Percentiles rank a stretch among this genome's conserved stretches.
Conservation (phyloP, 164 flowering plant genomes). For the Piper betle region DNA sequence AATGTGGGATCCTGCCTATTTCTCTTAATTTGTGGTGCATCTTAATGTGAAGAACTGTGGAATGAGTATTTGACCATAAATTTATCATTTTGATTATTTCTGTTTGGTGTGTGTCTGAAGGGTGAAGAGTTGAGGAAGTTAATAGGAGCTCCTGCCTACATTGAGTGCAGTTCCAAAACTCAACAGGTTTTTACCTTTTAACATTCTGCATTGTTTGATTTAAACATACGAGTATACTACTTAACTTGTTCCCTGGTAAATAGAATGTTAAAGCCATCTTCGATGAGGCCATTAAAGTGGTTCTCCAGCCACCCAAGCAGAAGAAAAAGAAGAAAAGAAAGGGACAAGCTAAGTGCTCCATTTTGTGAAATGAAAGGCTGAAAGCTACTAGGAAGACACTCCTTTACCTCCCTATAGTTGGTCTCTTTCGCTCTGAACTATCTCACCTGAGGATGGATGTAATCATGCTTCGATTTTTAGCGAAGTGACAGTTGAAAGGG, state of each 20-base stretch:
- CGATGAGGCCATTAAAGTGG: slow-evolving; percentile 90
- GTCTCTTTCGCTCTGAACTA: background rate
- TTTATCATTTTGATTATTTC: background rate
- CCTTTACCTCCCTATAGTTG: slow-evolving; percentile 8
- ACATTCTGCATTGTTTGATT: background rate
- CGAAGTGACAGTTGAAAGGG: slow-evolving; percentile 8
- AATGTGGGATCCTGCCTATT: too few relatives aligned
- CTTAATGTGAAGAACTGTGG: too few relatives aligned
- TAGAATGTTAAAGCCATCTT: slow-evolving; percentile 96
- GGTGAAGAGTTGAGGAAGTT: slow-evolving; percentile 76
- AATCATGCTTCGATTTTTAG: slow-evolving; percentile 20
- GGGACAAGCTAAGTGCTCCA: slow-evolving; percentile 49
- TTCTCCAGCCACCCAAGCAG: slow-evolving; percentile 83
- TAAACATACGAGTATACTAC: background rate
- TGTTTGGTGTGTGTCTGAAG: slow-evolving; percentile 18
- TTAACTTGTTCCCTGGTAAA: background rate
- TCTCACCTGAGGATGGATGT: slow-evolving; percentile 1
- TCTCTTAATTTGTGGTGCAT: too few relatives aligned
- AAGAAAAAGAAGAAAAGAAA: slow-evolving; percentile 69
- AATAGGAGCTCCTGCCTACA: slow-evolving; percentile 77
- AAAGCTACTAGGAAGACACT: slow-evolving; percentile 6
- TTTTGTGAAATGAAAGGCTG: slow-evolving; percentile 30
- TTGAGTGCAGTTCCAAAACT: slow-evolving; percentile 84
- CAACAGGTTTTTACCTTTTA: slow-evolving; percentile 42
- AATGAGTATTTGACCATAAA: too few relatives aligned